These are phyloP conservation scores for Heracleum sosnowskyi DNA, from an alignment of 129 eudicot genomes.

Conservation along the genomic window DNA sequence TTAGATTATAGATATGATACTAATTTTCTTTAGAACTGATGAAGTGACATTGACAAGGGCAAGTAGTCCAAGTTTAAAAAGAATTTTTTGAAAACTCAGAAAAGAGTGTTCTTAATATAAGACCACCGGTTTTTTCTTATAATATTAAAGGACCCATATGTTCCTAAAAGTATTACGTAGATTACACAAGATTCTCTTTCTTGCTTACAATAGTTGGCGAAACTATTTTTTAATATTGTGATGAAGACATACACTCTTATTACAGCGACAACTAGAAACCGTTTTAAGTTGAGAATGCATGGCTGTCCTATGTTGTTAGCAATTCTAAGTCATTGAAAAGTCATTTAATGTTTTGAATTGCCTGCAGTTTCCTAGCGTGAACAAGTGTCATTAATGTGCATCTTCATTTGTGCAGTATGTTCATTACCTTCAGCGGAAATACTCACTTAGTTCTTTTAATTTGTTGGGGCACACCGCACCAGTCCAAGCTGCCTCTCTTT, in stretches of 20 bases:
- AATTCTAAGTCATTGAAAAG: background rate
- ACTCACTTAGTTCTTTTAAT: constrained; percentile 76
- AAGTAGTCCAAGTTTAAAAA: background rate
- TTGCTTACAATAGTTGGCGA: background rate
- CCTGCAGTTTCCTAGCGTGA: background rate
- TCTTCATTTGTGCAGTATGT: constrained; percentile 58
- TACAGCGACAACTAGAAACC: background rate
- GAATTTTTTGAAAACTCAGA: background rate
- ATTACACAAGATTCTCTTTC: background rate
- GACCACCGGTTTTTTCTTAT: background rate
- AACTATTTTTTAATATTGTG: background rate
- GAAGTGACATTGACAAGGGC: background rate
- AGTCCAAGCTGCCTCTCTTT: constrained; percentile 72
- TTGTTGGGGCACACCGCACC: constrained; percentile 95
- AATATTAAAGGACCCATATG: background rate
- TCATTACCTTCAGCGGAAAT: constrained; percentile 76
- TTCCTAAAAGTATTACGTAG: background rate
- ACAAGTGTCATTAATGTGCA: constrained; percentile 3
- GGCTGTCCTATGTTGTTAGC: background rate
- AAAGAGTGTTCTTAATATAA: background rate
- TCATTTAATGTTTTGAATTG: background rate
- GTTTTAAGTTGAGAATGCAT: background rate
- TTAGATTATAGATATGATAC: background rate
- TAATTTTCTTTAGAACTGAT: background rate
- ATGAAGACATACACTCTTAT: background rate